Percentiles rank a stretch among this genome's conserved stretches.
phyloP scores from a whole-genome alignment of 805 yeast genomes.

The Naumovozyma baii region DNA sequence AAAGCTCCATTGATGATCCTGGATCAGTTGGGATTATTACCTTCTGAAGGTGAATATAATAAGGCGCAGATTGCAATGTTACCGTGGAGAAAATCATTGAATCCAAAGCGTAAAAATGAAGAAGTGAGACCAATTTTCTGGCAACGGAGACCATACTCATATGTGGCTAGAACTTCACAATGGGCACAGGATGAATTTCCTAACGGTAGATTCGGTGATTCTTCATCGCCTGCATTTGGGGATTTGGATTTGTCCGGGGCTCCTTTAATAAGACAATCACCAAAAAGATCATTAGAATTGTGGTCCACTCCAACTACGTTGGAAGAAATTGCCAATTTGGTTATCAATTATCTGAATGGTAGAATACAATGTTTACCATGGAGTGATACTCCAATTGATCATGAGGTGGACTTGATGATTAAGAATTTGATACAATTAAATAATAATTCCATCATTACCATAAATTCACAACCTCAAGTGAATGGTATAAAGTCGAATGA shows the following conservation, averaged over 20 bases:
- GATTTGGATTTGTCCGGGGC: slow-evolving; percentile 77
- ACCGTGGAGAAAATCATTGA: slow-evolving; percentile 91
- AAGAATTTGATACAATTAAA: slow-evolving; percentile 55
- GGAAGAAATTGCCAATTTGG: slow-evolving; percentile 52
- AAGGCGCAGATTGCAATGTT: slow-evolving; percentile 25
- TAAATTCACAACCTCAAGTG: slow-evolving; percentile 91
- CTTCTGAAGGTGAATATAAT: slow-evolving; percentile 29
- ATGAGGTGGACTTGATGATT: slow-evolving; percentile 59
- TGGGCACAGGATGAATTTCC: slow-evolving; percentile 91
- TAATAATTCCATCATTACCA: slow-evolving; percentile 58
- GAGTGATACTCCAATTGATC: slow-evolving; percentile 84
- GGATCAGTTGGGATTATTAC: slow-evolving; percentile 56
- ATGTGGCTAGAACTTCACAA: slow-evolving; percentile 77
- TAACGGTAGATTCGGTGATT: slow-evolving; percentile 97
- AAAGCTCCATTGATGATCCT: slow-evolving; percentile 81
- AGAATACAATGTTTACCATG: slow-evolving; percentile 74
- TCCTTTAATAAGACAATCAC: slow-evolving; percentile 71
- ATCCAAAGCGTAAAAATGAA: slow-evolving; percentile 70
- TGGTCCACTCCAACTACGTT: slow-evolving; percentile 76
- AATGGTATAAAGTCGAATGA: slow-evolving; percentile 70
- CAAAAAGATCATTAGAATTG: slow-evolving; percentile 66
- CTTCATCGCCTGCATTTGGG: slow-evolving; percentile 94
- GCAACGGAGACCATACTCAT: slow-evolving; percentile 87
- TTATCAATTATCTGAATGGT: slow-evolving; percentile 63
- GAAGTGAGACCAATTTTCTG: slow-evolving; percentile 90